These are phyloP conservation scores for Leucaena leucocephala DNA, from an alignment of 306 rosid species.

Conservation along the genomic window DNA sequence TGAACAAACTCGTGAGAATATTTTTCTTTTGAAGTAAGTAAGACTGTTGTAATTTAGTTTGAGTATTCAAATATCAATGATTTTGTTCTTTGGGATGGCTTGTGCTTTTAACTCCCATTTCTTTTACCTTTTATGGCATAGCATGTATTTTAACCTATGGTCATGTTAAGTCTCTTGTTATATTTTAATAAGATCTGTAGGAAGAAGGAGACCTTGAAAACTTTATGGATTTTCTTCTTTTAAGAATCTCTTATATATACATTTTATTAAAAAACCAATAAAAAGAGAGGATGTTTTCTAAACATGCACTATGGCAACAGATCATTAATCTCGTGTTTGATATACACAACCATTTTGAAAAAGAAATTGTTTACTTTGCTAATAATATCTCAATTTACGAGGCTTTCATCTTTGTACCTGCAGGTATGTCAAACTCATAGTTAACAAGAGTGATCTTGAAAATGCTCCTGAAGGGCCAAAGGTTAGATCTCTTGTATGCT, in stretches of 20 bases:
- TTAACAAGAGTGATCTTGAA: conserved; percentile 85
- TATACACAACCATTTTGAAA: not conserved
- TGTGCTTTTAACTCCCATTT: not conserved
- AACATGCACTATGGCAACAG: not conserved
- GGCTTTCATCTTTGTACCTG: conserved; percentile 47
- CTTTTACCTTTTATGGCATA: not conserved
- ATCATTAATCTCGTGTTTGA: not conserved
- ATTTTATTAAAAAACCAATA: not conserved
- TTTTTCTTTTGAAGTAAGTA: conserved; percentile 86
- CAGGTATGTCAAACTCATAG: conserved; percentile 70
- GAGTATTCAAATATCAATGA: not conserved
- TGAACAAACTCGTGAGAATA: conserved; percentile 90
- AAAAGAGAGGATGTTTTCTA: not conserved
- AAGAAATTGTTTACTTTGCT: conserved; percentile 13
- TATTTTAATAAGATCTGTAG: conserved; percentile 18
- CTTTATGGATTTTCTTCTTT: conserved; percentile 5
- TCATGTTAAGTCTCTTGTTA: conserved; percentile 27
- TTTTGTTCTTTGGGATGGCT: conserved; percentile 21
- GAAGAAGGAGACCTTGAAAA: conserved; percentile 7
- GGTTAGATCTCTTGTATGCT: conserved; percentile 52
- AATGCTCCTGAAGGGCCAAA: conserved; percentile 93
- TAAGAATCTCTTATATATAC: not conserved
- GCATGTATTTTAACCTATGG: not conserved
- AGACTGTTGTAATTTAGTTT: conserved; percentile 23
- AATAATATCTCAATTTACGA: conserved; percentile 36